Evolutionary conservation across 805 yeast species (phyloP), one percentile per base, ranked within the genome.

Genomic region (Wickerhamiella nectarea): DNA sequence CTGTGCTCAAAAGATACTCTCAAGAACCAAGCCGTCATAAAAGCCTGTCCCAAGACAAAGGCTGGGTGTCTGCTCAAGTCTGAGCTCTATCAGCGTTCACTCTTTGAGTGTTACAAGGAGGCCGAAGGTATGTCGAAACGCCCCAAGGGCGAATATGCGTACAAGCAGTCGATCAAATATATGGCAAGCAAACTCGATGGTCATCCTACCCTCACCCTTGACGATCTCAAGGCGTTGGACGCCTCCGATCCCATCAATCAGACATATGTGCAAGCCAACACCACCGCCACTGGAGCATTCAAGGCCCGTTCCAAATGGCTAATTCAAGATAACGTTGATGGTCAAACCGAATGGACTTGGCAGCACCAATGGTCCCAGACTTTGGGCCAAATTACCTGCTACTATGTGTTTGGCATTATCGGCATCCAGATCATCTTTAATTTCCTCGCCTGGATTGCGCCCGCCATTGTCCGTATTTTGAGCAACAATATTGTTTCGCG

Each of bases 401-500:
- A 41, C 22, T 48, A 48, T 33, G 38, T 48, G 7, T 26, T 40
- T 31, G 51, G 51, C 11, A 22, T 46, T 11, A 40, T 48, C 26
- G 36, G 31, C 1, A 9, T 48, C 11, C 44, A 36, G 24, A 38
- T 40, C 2, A 11, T 48, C 6, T 31, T 41, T 42, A 44, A 48
- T 38, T 44, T 46, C 17, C 6, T 43, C n/a, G 14, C 36, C 24
- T 48, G 49, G 49, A 2, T 39, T 10, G n/a, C 36, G 15, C 50
- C 50, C 14, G 19, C 35, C 3, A 20, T 37, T n/a, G 34, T 35
- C 2, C 43, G 45, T 19, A 24, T 22, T 7, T 5, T 33, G 20
- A 25, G 38, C 39, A 46, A 48, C 40, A 31, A 24, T 22, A 2
- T 11, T 17, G 34, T 31, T 6, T 37, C 36, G 10, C 39, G 49